Evolutionary conservation across 75 land plant species (phyloP).

Genomic region (Sequoiadendron giganteum): DNA sequence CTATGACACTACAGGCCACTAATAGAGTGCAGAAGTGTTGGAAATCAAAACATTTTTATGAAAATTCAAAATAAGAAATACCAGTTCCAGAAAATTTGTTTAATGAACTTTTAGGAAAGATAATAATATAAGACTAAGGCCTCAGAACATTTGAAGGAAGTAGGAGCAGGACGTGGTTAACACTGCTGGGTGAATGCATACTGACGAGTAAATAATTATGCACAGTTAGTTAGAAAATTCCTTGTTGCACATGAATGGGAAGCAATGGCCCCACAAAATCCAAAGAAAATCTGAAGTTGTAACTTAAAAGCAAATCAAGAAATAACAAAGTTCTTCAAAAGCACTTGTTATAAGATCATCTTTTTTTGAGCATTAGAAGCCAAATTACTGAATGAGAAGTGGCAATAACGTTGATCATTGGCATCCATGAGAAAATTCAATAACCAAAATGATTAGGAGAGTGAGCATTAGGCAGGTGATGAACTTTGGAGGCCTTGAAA

Average conservation of each 20-base stretch:
- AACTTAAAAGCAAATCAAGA: background rate
- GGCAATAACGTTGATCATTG: background rate
- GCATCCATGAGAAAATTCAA: background rate
- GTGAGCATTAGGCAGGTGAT: background rate
- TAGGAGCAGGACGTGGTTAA: background rate
- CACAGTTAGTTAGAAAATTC: background rate
- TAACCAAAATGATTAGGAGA: background rate
- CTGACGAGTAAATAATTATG: background rate
- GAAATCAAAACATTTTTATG: background rate
- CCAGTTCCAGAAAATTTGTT: background rate
- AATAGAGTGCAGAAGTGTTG: background rate
- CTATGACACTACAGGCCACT: background rate
- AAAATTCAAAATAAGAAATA: background rate
- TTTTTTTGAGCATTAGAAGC: background rate
- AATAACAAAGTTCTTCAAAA: background rate
- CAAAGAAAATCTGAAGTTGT: too few relatives aligned
- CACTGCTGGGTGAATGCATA: background rate
- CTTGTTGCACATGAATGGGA: background rate
- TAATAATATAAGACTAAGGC: background rate
- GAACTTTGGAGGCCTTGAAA: background rate
- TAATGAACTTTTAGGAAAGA: background rate
- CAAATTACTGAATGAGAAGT: background rate
- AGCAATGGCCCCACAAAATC: background rate
- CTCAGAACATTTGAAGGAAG: background rate
- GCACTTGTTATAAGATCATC: background rate